A percentile compares a stretch with the other conserved stretches of the same genome.
Evolutionary conservation across 306 rosid species (phyloP).

Genomic region (Canavalia gladiata): DNA sequence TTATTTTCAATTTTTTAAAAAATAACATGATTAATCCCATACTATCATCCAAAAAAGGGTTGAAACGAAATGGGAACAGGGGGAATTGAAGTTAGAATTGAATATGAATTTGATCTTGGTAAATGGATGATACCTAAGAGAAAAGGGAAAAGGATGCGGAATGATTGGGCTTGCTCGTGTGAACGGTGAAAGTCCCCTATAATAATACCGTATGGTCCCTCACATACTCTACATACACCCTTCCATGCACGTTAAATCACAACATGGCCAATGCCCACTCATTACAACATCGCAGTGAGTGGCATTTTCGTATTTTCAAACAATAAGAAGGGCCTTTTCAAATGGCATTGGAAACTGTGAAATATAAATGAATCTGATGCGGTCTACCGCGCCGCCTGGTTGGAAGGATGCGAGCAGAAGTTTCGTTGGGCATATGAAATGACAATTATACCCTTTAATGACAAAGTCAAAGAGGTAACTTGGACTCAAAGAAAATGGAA

Average conservation of each 20-base stretch:
- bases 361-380: conserved; percentile 7
- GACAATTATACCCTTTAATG: neutral
- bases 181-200: conserved; percentile 37
- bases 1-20: too few relatives aligned
- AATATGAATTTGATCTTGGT: neutral
- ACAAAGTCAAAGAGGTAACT: conserved; percentile 50
- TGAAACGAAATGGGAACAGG: neutral
- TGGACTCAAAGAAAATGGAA: conserved; percentile 39
- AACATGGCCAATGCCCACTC: conserved; percentile 25
- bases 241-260: conserved; percentile 51
- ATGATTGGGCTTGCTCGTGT: conserved; percentile 43
- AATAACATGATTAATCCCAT: too few relatives aligned
- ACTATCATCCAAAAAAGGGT: neutral
- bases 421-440: neutral
- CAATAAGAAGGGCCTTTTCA: neutral
- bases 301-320: conserved; percentile 22
- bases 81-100: neutral
- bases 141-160: neutral
- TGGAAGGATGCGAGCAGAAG: conserved; percentile 22
- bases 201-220: conserved; percentile 23
- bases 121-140: conserved; percentile 12
- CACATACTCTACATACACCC: conserved; percentile 27
- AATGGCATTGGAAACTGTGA: neutral
- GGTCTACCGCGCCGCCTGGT: conserved; percentile 44
- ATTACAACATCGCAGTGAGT: neutral